Percentiles rank a stretch among this genome's conserved stretches.
These are phyloP conservation scores for Cercospora zeina DNA, from an alignment of 2,329 filamentous ascomycete genomes.

Conservation along the genomic window DNA sequence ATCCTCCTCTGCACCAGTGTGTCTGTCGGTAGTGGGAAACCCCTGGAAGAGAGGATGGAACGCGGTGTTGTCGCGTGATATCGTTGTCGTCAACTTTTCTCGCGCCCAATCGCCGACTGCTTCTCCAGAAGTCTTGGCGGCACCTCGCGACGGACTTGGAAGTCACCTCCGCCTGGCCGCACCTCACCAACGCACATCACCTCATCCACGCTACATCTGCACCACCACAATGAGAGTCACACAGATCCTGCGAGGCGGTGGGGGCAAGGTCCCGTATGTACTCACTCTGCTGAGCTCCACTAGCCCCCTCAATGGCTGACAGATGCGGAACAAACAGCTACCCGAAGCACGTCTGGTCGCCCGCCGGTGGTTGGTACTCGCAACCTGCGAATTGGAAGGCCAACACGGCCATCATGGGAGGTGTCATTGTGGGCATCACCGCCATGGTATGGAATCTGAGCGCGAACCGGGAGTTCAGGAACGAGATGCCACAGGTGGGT, in stretches of 20 bases:
- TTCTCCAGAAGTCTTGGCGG: constrained; percentile 7
- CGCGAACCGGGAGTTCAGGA: constrained; percentile 70
- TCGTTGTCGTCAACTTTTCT: constrained; percentile 13
- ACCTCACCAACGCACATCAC: constrained; percentile 26
- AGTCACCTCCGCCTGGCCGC: constrained; percentile 16
- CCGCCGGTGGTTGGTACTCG: constrained; percentile 94
- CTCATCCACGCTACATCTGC: constrained; percentile 20
- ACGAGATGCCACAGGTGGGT: constrained; percentile 67
- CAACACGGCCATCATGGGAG: constrained; percentile 79
- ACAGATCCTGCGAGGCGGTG: constrained; percentile 62
- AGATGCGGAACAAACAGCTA: constrained; percentile 29
- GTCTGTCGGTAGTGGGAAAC: background rate
- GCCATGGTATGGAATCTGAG: constrained; percentile 68
- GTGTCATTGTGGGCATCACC: constrained; percentile 66
- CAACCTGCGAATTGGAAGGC: constrained; percentile 92
- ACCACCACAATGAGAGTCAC: constrained; percentile 36
- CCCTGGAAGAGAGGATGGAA: background rate
- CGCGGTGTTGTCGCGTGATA: constrained; percentile 15
- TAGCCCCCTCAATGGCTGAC: constrained; percentile 29
- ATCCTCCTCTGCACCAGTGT: background rate
- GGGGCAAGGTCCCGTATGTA: constrained; percentile 72
- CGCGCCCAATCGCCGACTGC: background rate
- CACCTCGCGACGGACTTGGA: background rate
- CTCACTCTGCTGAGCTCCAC: background rate
- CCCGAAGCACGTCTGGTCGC: constrained; percentile 86